Percentiles rank a stretch among this genome's conserved stretches.
These are phyloP conservation scores for carrot (Daucus carota) DNA, from an alignment of 129 eudicot genomes.

Conservation along the genomic window DH1_v3.0 NC_030386.2:32475001-32475500, in stretches of 20 bases:
- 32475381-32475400: too few species aligned
- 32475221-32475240: neutral
- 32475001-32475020: slow-evolving; percentile 41
- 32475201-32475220: neutral
- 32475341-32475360: neutral
- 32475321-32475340: too few species aligned
- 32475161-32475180: neutral
- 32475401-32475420: too few species aligned
- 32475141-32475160: neutral
- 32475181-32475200: neutral
- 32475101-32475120: slow-evolving; percentile 28
- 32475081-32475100: slow-evolving; percentile 26
- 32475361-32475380: neutral
- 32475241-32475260: neutral
- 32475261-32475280: too few species aligned
- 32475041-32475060: slow-evolving; percentile 3
- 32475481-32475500: too few species aligned
- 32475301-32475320: too few species aligned
- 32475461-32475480: too few species aligned
- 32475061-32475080: slow-evolving; percentile 17
- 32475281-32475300: too few species aligned
- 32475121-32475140: neutral
- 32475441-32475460: too few species aligned
- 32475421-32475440: too few species aligned
- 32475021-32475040: slow-evolving; percentile 37